Base-by-base conservation (phyloP, 2,329 filamentous ascomycete species). In the Cercospora sp. region DNA sequence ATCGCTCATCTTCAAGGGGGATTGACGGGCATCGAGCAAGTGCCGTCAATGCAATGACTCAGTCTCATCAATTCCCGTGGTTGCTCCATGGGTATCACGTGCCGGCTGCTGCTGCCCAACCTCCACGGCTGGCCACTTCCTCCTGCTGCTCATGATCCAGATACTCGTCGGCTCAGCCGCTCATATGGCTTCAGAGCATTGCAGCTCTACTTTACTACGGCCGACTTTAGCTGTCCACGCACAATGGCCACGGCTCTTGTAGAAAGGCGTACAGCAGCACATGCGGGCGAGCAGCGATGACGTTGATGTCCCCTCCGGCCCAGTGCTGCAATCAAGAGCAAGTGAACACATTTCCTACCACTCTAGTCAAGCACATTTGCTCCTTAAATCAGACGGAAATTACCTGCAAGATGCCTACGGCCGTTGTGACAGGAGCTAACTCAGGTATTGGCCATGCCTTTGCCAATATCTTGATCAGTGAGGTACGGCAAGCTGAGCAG, bases 361-460 rank as follows among this genome's bases (percentile, higher is more conserved):
- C 53, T 58, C 8, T 32, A 24, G 45, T 51, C 53, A 28, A 58
- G 26, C 53, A 21, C 13, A 30, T 58, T 34, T 30, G 53, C 26
- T 24, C 13, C 3, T 30, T 28, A n/a, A 3, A 61, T 61, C 21
- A 8, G 24, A 45, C 18, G 3, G 37, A 9, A 18, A 37, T 16
- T n/a, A 61, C 24, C 21, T 13, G 37, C 13, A 65, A 51, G 9
- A 73, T 73, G 71, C 71, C 71, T 26, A 63, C 59, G 10, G 71
- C 71, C 12, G 69, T 73, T 12, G 71, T 73, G 13, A 71, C 71
- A 28, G 71, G 71, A 18, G 71, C 71, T n/a, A 73, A 73, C 37
- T 67, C 65, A 58, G 71, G 71, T 64, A 72, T 73, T 49, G 71
- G 71, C 53, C 69, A 73, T 62, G 70, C 71, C 13, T 70, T 73